These are phyloP conservation scores for Podaxis pistillaris DNA, from an alignment of 768 basidiomycete genomes.

Conservation along the genomic window DNA sequence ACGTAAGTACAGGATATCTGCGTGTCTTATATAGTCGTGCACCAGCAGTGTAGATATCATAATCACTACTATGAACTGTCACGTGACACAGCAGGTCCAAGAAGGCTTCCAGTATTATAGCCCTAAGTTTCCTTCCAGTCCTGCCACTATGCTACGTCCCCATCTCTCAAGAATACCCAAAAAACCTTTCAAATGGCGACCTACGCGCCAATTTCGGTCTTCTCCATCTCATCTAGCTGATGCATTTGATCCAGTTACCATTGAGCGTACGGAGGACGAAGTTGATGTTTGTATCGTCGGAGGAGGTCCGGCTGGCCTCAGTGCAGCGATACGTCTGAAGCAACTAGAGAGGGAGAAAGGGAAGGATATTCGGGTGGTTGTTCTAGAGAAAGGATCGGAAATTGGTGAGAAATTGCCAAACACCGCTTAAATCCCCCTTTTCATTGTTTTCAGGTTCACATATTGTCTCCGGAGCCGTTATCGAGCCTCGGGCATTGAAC, in stretches of 20 bases:
- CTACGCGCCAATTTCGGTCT: neutral
- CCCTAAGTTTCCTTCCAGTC: neutral
- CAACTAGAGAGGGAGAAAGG: conserved; percentile 84
- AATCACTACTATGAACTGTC: too few species aligned
- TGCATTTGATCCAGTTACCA: conserved; percentile 48
- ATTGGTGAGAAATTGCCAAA: conserved; percentile 49
- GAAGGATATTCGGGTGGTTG: conserved; percentile 83
- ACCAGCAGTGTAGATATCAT: too few species aligned
- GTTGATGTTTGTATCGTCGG: conserved; percentile 98
- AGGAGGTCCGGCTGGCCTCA: conserved; percentile 91
- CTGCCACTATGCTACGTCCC: conserved; percentile 1
- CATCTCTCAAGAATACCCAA: neutral
- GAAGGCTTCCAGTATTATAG: too few species aligned
- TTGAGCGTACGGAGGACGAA: conserved; percentile 85
- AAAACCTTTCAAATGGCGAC: neutral
- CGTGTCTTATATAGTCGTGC: too few species aligned
- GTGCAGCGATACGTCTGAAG: conserved; percentile 94
- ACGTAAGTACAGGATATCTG: too few species aligned
- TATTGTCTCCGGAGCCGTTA: conserved; percentile 92
- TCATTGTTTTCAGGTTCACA: conserved; percentile 65
- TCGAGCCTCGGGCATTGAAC: conserved; percentile 88
- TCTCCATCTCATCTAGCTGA: conserved; percentile 4
- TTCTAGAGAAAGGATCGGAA: conserved; percentile 94
- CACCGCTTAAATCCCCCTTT: neutral
- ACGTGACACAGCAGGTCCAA: too few species aligned